phyloP scores from a whole-genome alignment of 2,329 filamentous ascomycete species.

The Zasmidium angulare region DNA sequence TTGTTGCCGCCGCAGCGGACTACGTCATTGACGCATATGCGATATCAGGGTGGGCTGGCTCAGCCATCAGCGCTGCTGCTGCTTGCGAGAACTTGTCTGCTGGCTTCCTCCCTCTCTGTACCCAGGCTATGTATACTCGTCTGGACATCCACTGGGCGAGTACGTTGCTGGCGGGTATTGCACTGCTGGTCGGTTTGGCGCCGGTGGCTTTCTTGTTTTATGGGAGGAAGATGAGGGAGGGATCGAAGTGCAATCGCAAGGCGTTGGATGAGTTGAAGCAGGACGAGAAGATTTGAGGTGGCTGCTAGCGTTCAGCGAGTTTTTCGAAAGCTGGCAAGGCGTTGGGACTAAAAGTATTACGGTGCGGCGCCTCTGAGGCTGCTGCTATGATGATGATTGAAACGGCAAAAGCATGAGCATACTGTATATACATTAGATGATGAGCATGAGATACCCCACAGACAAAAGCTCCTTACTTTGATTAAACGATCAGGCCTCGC shows the following conservation, averaged over 20 bases:
- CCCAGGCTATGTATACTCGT: conserved; percentile 48
- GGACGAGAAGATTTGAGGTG: not conserved
- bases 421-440: not conserved
- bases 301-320: too few species aligned
- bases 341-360: not conserved
- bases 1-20: conserved; percentile 47
- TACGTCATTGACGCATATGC: conserved; percentile 54
- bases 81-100: conserved; percentile 52
- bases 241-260: conserved; percentile 36
- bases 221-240: conserved; percentile 33
- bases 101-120: conserved; percentile 50
- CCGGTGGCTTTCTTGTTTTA: conserved; percentile 45
- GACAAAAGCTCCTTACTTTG: not conserved
- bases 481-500: too few species aligned
- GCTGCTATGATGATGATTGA: not conserved
- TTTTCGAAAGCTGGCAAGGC: not conserved
- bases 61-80: conserved; percentile 50
- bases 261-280: conserved; percentile 10
- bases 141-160: conserved; percentile 53
- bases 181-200: conserved; percentile 44
- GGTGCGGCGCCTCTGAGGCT: not conserved
- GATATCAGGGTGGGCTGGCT: conserved; percentile 47
- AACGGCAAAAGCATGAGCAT: not conserved
- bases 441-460: not conserved
- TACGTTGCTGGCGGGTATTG: conserved; percentile 47